A percentile compares a stretch with the other conserved stretches of the same genome.
Evolutionary conservation across 805 yeast species (phyloP).

Genomic region (Metschnikowia orientalis): DNA sequence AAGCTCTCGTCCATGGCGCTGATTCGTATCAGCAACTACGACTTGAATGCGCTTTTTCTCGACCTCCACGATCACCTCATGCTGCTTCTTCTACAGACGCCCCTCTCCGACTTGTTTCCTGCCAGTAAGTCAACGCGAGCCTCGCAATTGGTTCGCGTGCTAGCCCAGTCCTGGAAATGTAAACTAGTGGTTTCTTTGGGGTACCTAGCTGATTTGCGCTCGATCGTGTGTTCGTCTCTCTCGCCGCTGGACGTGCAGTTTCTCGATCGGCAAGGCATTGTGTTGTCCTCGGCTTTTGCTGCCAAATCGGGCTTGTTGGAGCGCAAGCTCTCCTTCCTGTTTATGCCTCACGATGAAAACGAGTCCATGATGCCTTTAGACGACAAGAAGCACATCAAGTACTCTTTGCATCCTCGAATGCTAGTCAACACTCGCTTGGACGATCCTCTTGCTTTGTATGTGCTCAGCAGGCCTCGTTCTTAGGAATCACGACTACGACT

Average conservation of each 20-base stretch:
- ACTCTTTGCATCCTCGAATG: slow-evolving; percentile 9
- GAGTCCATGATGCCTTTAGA: slow-evolving; percentile 9
- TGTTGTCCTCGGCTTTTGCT: slow-evolving; percentile 1
- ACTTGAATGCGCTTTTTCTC: slow-evolving; percentile 17
- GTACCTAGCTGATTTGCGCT: slow-evolving; percentile 18
- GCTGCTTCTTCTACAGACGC: slow-evolving; percentile 9
- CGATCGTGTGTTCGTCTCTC: slow-evolving; percentile 10
- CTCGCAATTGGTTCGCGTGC: slow-evolving; percentile 10
- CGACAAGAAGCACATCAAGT: slow-evolving; percentile 17
- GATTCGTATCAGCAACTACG: slow-evolving; percentile 23
- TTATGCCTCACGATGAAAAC: slow-evolving; percentile 11
- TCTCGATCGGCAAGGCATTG: slow-evolving; percentile 14
- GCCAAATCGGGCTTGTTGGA: slow-evolving; percentile 9
- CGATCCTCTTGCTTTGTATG: slow-evolving; percentile 19
- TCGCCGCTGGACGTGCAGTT: slow-evolving; percentile 12
- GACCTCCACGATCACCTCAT: slow-evolving; percentile 15
- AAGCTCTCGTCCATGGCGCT: slow-evolving; percentile 21
- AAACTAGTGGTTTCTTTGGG: slow-evolving; percentile 19
- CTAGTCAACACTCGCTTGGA: slow-evolving; percentile 15
- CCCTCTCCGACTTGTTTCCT: slow-evolving; percentile 12
- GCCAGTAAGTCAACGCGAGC: slow-evolving; percentile 9
- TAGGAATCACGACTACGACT: no score
- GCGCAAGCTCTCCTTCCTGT: slow-evolving; percentile 11
- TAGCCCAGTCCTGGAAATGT: slow-evolving; percentile 22
- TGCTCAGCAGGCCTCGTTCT: slow-evolving; percentile 19